A percentile compares a stretch with the other conserved stretches of the same genome.
These are phyloP conservation scores for Pseudomassariella vexata DNA, from an alignment of 2,329 filamentous ascomycete species.

Conservation along the genomic window DNA sequence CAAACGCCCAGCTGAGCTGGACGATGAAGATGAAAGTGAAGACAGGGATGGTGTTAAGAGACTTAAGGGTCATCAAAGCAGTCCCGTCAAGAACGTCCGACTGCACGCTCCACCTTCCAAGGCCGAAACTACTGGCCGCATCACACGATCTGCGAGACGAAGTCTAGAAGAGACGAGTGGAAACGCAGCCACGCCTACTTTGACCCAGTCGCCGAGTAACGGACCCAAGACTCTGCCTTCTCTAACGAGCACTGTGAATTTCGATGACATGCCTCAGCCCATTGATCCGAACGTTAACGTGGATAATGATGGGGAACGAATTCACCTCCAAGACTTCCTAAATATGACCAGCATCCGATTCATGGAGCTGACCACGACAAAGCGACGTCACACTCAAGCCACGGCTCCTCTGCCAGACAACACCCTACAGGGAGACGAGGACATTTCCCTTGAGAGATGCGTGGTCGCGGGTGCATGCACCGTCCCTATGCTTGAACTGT, in stretches of 20 bases:
- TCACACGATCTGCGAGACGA: conserved; percentile 42
- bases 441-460: conserved; percentile 64
- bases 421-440: conserved; percentile 37
- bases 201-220: conserved; percentile 42
- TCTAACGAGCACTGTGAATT: conserved; percentile 35
- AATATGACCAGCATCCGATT: conserved; percentile 96
- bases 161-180: conserved; percentile 34
- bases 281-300: conserved; percentile 36
- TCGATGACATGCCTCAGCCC: conserved; percentile 34
- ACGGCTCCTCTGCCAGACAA: conserved; percentile 43
- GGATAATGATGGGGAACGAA: conserved; percentile 53
- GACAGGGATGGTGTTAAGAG: conserved; percentile 60
- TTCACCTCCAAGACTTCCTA: conserved; percentile 86
- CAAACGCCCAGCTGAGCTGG: conserved; percentile 68
- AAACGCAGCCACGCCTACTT: conserved; percentile 33
- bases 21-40: conserved; percentile 56
- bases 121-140: conserved; percentile 57
- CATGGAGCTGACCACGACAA: conserved; percentile 97
- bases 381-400: conserved; percentile 77
- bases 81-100: conserved; percentile 70
- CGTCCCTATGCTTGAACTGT: conserved; percentile 87
- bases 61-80: conserved; percentile 65
- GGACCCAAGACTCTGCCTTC: conserved; percentile 38
- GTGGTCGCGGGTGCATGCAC: conserved; percentile 88
- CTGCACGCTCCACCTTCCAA: conserved; percentile 65